Percentiles rank a stretch among this genome's conserved stretches.
Evolutionary conservation across 257 asterid species (phyloP).

Genomic region (Catharanthus roseus): DNA sequence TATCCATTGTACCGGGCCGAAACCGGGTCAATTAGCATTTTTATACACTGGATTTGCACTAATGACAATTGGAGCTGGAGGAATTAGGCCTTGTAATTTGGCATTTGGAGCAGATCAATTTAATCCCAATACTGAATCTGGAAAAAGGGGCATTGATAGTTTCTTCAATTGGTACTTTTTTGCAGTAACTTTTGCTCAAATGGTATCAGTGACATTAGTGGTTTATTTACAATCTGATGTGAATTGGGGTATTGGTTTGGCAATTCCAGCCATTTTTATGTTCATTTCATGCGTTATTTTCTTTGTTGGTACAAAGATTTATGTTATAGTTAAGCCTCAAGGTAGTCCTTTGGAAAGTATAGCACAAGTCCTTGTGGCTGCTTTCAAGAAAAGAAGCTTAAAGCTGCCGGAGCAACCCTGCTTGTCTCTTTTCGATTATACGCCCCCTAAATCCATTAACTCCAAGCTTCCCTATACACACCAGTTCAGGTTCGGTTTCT

Average conservation of each 20-base stretch:
- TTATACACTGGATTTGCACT: conserved; percentile 54
- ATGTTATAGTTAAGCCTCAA: conserved; percentile 65
- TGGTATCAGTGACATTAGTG: conserved; percentile 56
- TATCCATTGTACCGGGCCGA: conserved; percentile 34
- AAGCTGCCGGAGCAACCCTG: conserved; percentile 24
- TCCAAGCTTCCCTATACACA: not conserved
- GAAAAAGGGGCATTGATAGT: conserved; percentile 55
- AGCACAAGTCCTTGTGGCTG: conserved; percentile 44
- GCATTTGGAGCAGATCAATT: conserved; percentile 87
- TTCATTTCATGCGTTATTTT: conserved; percentile 43
- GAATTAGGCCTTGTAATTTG: conserved; percentile 66
- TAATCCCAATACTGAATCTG: conserved; percentile 62
- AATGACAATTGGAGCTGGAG: conserved; percentile 62
- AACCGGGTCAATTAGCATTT: conserved; percentile 50
- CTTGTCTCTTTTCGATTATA: not conserved
- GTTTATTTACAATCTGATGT: conserved; percentile 64
- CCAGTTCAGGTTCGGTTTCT: not conserved
- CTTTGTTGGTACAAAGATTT: conserved; percentile 46
- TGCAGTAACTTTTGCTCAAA: conserved; percentile 52
- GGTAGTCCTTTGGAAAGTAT: conserved; percentile 68
- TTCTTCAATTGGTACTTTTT: conserved; percentile 86
- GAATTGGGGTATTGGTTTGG: conserved; percentile 70
- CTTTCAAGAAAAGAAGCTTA: conserved; percentile 53
- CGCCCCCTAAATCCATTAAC: not conserved
- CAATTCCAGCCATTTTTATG: conserved; percentile 56